Percentiles rank a stretch among this genome's conserved stretches.
Conservation (phyloP, 1,139 yeast species). For the Saccharomyces hybrid region DNA sequence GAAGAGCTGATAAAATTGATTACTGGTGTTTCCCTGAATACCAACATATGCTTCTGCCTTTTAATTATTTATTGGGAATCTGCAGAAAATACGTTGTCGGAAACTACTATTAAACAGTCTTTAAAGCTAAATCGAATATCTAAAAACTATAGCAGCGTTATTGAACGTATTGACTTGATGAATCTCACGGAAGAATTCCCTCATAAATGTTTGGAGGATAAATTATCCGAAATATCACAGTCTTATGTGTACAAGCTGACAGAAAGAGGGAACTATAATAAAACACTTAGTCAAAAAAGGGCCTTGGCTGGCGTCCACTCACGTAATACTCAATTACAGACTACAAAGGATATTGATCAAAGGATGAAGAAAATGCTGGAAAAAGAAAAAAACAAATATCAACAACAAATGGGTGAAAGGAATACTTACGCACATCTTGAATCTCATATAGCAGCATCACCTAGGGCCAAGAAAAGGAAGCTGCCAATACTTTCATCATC, state of each 20-base stretch:
- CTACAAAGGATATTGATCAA: slow-evolving; percentile 21
- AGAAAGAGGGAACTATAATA: slow-evolving; percentile 24
- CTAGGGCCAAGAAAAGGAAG: slow-evolving; percentile 23
- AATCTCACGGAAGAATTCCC: slow-evolving; percentile 25
- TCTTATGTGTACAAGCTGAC: slow-evolving; percentile 22
- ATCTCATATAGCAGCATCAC: slow-evolving; percentile 28
- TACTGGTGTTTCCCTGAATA: slow-evolving; percentile 31
- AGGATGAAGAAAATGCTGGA: slow-evolving; percentile 25
- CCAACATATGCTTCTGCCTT: slow-evolving; percentile 31
- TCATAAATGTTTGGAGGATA: slow-evolving; percentile 19
- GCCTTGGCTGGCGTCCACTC: slow-evolving; percentile 12
- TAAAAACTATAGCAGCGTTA: slow-evolving; percentile 20
- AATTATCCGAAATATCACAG: slow-evolving; percentile 18
- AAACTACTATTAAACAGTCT: slow-evolving; percentile 16
- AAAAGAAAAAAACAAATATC: slow-evolving; percentile 16
- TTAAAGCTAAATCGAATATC: slow-evolving; percentile 24
- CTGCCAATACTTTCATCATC: slow-evolving; percentile 29
- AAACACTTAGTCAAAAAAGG: slow-evolving; percentile 12
- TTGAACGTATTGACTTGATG: slow-evolving; percentile 24
- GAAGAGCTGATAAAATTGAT: slow-evolving; percentile 31
- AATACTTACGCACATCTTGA: slow-evolving; percentile 28
- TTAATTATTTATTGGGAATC: slow-evolving; percentile 36
- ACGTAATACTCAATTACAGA: slow-evolving; percentile 5
- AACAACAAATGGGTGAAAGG: slow-evolving; percentile 14
- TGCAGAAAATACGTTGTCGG: slow-evolving; percentile 23